Conservation (phyloP, 352 stramenopile species). For the Phytophthora idaei region DNA sequence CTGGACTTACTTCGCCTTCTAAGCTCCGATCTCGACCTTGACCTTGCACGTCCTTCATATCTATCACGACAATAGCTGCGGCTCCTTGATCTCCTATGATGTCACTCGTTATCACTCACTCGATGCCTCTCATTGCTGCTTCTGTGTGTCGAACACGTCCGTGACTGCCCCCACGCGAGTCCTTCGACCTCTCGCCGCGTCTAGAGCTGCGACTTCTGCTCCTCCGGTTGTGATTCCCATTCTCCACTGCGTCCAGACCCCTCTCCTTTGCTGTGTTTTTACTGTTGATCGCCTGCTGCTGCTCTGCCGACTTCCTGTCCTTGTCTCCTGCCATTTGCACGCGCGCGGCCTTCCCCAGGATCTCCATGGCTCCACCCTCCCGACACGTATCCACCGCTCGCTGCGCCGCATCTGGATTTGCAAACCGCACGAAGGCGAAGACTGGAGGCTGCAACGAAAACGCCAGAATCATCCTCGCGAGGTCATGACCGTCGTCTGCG, state of each 20-base stretch:
- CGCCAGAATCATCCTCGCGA: slow-evolving; percentile 17
- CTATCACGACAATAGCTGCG: slow-evolving; percentile 1
- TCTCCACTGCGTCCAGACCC: neutral
- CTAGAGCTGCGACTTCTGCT: slow-evolving; percentile 10
- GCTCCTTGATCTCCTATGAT: slow-evolving; percentile 11
- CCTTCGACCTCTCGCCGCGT: slow-evolving; percentile 1
- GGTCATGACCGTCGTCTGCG: neutral
- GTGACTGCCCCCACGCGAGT: neutral
- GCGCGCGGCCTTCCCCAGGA: slow-evolving; percentile 75
- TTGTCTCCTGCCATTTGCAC: slow-evolving; percentile 72
- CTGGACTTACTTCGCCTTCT: slow-evolving; percentile 25
- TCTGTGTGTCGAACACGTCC: slow-evolving; percentile 8
- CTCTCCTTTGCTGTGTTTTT: neutral
- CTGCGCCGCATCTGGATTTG: slow-evolving; percentile 46
- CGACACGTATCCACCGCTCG: slow-evolving; percentile 53
- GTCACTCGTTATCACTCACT: neutral
- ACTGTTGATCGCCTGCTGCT: neutral
- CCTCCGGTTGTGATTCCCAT: neutral
- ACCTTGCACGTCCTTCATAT: slow-evolving; percentile 13
- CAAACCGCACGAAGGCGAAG: slow-evolving; percentile 82
- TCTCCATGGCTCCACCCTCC: slow-evolving; percentile 47
- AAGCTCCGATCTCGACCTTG: slow-evolving; percentile 7
- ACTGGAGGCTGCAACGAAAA: slow-evolving; percentile 57
- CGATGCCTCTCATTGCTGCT: slow-evolving; percentile 19
- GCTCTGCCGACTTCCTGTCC: slow-evolving; percentile 17